A percentile compares a stretch with the other conserved stretches of the same genome.
Evolutionary conservation across 768 basidiomycete species (phyloP).

Genomic region (Cystofilobasidium bisporidii): DNA sequence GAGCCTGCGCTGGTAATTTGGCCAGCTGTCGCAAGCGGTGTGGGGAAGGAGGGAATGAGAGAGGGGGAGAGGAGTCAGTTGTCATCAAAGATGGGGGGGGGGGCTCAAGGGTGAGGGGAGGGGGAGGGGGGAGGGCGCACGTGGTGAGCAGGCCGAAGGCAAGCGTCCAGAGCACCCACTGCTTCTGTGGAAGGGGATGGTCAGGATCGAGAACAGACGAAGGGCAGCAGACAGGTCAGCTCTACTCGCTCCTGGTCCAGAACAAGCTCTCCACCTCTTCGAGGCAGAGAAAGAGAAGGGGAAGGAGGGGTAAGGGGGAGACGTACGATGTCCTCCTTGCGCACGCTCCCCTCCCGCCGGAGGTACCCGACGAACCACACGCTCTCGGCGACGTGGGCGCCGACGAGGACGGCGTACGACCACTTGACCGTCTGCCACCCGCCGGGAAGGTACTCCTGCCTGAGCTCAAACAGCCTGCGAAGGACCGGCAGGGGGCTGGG

Average conservation of each 20-base stretch:
- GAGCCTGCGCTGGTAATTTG: background rate
- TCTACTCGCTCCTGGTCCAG: background rate
- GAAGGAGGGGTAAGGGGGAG: too few relatives aligned
- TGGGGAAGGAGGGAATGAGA: background rate
- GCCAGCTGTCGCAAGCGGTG: too few relatives aligned
- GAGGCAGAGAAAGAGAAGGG: background rate
- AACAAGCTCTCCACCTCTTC: too few relatives aligned
- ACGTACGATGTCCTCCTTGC: constrained; percentile 11
- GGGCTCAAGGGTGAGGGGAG: background rate
- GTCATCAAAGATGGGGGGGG: too few relatives aligned
- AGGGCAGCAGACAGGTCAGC: too few relatives aligned
- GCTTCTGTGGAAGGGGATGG: background rate
- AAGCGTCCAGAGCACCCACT: constrained; percentile 9
- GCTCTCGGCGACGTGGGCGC: constrained; percentile 3
- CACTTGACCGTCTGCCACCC: background rate
- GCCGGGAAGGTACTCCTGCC: background rate
- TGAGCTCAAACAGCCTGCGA: background rate
- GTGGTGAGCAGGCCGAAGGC: constrained; percentile 1
- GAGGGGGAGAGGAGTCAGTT: too few relatives aligned
- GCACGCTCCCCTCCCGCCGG: background rate
- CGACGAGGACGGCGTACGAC: constrained; percentile 17
- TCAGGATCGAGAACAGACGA: too few relatives aligned
- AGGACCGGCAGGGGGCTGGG: background rate
- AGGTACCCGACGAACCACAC: constrained; percentile 12
- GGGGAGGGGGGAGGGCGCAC: background rate